A percentile compares a stretch with the other conserved stretches of the same genome.
Evolutionary conservation across 805 yeast species (phyloP).

Genomic region (Schwanniomyces pseudopolymorphus): DNA sequence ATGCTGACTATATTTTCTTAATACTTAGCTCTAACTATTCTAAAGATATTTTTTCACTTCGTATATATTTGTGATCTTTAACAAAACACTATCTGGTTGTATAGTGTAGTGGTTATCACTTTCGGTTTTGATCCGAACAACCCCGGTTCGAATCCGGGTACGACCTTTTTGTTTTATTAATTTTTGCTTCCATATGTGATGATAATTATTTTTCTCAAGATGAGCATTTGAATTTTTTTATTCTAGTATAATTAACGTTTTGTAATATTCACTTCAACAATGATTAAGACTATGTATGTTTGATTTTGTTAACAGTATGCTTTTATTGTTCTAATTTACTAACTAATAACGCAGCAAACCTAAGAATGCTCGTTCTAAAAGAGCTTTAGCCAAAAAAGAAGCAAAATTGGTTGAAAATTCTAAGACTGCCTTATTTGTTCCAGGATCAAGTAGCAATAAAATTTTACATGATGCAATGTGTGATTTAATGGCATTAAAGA

Average conservation of each 20-base stretch:
- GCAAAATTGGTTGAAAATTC: slow-evolving; percentile 87
- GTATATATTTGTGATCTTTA: too few relatives aligned
- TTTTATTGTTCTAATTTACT: slow-evolving; percentile 1
- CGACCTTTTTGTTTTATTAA: slow-evolving; percentile 50
- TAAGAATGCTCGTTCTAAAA: slow-evolving; percentile 91
- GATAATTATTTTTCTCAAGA: slow-evolving; percentile 1
- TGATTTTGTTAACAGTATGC: neutral
- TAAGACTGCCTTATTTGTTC: slow-evolving; percentile 86
- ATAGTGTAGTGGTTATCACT: slow-evolving; percentile 82
- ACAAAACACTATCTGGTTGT: slow-evolving; percentile 28
- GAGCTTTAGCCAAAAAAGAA: slow-evolving; percentile 87
- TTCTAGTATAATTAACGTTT: neutral
- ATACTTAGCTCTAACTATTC: too few relatives aligned
- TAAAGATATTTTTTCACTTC: too few relatives aligned
- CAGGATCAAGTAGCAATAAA: slow-evolving; percentile 80
- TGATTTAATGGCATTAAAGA: slow-evolving; percentile 85
- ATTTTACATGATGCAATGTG: slow-evolving; percentile 84
- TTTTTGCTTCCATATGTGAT: neutral
- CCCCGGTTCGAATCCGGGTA: slow-evolving; percentile 87
- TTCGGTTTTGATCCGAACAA: slow-evolving; percentile 78
- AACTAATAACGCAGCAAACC: slow-evolving; percentile 50
- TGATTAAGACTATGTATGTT: slow-evolving; percentile 41
- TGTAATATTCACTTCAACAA: slow-evolving; percentile 5
- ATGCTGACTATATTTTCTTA: too few relatives aligned
- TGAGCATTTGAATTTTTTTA: slow-evolving; percentile 6